Evolutionary conservation across 208 protist genomes (phyloP).

Genomic region (Leishmania martiniquensis): DNA sequence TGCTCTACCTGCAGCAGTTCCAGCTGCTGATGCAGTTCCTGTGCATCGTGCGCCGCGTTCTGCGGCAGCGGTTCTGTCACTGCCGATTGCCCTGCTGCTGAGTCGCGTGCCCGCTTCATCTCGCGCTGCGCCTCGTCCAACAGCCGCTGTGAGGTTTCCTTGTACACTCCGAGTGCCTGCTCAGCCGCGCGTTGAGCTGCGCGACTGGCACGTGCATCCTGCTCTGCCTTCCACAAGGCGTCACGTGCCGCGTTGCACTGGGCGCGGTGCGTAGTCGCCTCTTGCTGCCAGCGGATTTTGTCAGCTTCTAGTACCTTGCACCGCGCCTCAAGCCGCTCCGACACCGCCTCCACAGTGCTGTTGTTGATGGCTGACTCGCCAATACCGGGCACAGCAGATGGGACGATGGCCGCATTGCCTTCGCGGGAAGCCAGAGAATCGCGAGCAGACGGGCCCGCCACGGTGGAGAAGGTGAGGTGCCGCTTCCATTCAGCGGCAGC

Average conservation of each 20-base stretch:
- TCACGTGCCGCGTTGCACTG: constrained; percentile 30
- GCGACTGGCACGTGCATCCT: constrained; percentile 21
- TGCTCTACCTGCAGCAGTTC: constrained; percentile 30
- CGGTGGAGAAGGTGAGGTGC: neutral
- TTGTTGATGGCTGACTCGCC: neutral
- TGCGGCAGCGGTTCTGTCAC: neutral
- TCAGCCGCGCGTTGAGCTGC: constrained; percentile 24
- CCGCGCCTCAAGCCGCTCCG: constrained; percentile 9
- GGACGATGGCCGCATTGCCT: neutral
- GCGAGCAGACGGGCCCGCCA: neutral
- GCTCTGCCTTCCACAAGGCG: constrained; percentile 30
- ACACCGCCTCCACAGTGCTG: neutral
- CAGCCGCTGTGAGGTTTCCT: constrained; percentile 32
- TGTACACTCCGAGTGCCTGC: constrained; percentile 24
- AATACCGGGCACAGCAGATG: neutral
- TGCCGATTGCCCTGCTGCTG: neutral
- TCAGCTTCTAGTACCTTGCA: constrained; percentile 22
- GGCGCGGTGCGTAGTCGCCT: constrained; percentile 23
- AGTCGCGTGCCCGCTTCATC: constrained; percentile 10
- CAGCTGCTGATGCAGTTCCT: constrained; percentile 13
- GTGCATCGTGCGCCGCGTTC: neutral
- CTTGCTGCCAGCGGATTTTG: constrained; percentile 28
- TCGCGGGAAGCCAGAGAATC: neutral
- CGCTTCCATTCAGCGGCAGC: neutral
- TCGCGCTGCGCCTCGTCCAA: constrained; percentile 32